Conservation (phyloP, 768 basidiomycete species). For the Lentinula guzmanii region DNA sequence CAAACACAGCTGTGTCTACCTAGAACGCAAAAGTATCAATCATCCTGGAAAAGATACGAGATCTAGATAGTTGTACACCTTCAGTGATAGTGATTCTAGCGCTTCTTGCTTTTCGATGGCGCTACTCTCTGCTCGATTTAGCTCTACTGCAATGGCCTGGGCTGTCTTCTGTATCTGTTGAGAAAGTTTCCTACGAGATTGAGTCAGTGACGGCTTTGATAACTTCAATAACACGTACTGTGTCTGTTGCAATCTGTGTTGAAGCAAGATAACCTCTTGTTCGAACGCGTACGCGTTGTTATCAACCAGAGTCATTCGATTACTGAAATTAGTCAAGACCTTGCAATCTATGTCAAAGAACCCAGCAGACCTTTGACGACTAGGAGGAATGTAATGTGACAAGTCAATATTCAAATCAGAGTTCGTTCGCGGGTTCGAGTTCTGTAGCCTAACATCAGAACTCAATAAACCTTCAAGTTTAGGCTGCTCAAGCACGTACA, state of each 20-base stretch:
- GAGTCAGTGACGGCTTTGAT: neutral
- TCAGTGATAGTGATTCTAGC: conserved; percentile 22
- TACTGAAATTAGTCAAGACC: neutral
- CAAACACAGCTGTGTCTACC: neutral
- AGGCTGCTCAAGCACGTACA: conserved; percentile 12
- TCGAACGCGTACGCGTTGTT: neutral
- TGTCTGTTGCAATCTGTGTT: neutral
- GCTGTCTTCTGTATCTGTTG: conserved; percentile 18
- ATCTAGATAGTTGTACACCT: conserved; percentile 12
- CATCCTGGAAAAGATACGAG: neutral
- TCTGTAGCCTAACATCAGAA: neutral
- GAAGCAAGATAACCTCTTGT: neutral
- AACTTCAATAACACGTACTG: neutral
- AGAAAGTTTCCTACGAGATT: conserved; percentile 15
- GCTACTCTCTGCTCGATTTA: conserved; percentile 15
- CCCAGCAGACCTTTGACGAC: neutral
- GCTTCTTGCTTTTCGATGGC: conserved; percentile 17
- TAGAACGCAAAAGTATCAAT: neutral
- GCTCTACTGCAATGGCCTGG: conserved; percentile 15
- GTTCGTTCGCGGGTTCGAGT: neutral
- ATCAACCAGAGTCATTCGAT: neutral
- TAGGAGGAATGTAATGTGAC: neutral
- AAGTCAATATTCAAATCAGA: neutral
- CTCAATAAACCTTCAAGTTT: neutral
- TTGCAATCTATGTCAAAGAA: neutral